Conservation (phyloP, 2,329 filamentous ascomycete genomes). For the Pestalotiopsis sp. region DNA sequence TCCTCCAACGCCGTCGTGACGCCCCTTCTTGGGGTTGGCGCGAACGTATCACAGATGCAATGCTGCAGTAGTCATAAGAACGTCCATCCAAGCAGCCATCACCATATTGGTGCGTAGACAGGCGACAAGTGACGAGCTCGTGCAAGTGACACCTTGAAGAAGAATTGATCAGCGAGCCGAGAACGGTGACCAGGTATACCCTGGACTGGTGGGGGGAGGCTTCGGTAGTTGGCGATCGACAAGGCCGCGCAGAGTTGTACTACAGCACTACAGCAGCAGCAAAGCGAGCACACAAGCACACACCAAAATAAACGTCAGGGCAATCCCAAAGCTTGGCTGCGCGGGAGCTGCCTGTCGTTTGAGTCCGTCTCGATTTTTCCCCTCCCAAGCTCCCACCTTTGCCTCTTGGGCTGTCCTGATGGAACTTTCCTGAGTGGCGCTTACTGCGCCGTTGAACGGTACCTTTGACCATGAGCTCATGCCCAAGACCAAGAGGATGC, state of each 20-base stretch:
- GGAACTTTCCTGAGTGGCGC: not conserved
- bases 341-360: not conserved
- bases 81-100: not conserved
- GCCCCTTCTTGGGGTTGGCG: not conserved
- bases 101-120: not conserved
- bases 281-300: not conserved
- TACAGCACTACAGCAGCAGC: not conserved
- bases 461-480: slow-evolving; percentile 5
- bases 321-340: slow-evolving; percentile 3
- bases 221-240: slow-evolving; percentile 11
- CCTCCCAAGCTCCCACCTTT: not conserved
- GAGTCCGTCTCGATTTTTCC: not conserved
- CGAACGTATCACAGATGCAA: not conserved
- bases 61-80: too few relatives aligned
- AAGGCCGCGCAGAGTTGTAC: slow-evolving; percentile 1
- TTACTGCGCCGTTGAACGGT: not conserved
- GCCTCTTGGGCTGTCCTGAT: not conserved
- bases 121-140: slow-evolving; percentile 1
- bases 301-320: not conserved
- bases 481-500: not conserved
- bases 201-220: not conserved
- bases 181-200: slow-evolving; percentile 1
- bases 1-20: not conserved
- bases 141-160: not conserved
- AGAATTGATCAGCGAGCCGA: slow-evolving; percentile 5